phyloP scores from a whole-genome alignment of 768 basidiomycete species.

The Amylocystis lapponica region DNA sequence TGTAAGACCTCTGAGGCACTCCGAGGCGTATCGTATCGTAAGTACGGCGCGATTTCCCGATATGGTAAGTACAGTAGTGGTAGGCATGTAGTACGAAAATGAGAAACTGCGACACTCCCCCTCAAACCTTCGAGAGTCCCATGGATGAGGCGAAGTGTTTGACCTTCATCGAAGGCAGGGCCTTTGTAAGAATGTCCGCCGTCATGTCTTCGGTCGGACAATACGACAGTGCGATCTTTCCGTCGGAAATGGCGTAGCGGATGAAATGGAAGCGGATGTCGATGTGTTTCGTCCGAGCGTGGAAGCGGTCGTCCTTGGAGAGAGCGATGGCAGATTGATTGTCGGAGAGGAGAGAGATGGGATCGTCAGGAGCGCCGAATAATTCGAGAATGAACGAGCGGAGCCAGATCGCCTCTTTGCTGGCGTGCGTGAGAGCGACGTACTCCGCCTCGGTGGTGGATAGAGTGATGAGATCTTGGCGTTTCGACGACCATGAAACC shows the following conservation, averaged over 20 bases:
- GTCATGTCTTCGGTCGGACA: slow-evolving; percentile 24
- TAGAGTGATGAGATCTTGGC: slow-evolving; percentile 31
- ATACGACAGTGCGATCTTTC: slow-evolving; percentile 17
- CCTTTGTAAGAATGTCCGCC: slow-evolving; percentile 32
- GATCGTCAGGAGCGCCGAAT: neutral
- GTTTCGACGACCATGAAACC: slow-evolving; percentile 35
- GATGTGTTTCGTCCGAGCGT: slow-evolving; percentile 33
- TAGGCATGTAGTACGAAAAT: no score
- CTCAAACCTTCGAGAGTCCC: slow-evolving; percentile 8
- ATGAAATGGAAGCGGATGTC: slow-evolving; percentile 30
- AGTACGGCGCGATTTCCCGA: no score
- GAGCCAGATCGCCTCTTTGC: slow-evolving; percentile 33
- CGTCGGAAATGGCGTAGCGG: slow-evolving; percentile 18
- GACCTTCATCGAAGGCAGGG: slow-evolving; percentile 14
- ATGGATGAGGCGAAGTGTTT: slow-evolving; percentile 7
- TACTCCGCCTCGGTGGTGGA: slow-evolving; percentile 38
- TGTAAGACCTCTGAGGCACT: no score
- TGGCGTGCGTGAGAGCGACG: slow-evolving; percentile 27
- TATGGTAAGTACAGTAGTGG: no score
- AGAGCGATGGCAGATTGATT: slow-evolving; percentile 20
- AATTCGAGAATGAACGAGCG: slow-evolving; percentile 2
- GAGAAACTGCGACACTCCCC: slow-evolving; percentile 9
- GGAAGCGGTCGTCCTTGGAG: slow-evolving; percentile 18
- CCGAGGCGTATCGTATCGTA: no score
- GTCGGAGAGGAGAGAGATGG: neutral